Evolutionary conservation across 768 basidiomycete genomes (phyloP).

Genomic region (Cystofilobasidium bisporidii): DNA sequence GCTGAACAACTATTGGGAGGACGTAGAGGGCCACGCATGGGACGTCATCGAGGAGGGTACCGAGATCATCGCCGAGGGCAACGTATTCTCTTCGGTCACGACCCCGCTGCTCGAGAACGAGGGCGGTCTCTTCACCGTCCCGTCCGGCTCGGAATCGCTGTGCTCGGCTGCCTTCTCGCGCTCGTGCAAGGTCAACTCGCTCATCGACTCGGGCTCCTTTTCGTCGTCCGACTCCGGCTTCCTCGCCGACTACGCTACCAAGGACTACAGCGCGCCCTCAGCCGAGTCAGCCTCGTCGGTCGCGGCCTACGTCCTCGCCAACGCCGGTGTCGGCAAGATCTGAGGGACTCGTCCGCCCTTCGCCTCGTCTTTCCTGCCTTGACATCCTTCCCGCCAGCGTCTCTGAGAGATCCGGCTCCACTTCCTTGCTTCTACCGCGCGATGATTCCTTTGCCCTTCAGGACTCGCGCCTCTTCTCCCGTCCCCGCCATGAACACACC

Average conservation of each 20-base stretch:
- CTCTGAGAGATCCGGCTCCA: too few species aligned
- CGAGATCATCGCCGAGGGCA: not conserved
- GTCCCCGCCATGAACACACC: too few species aligned
- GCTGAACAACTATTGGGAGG: not conserved
- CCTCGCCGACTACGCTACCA: not conserved
- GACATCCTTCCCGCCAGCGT: too few species aligned
- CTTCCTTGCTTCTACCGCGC: too few species aligned
- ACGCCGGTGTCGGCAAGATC: constrained; percentile 10
- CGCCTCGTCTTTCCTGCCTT: too few species aligned
- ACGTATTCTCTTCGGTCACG: not conserved
- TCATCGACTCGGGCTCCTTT: not conserved
- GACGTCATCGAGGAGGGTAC: not conserved
- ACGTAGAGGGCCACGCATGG: not conserved
- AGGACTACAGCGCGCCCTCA: not conserved
- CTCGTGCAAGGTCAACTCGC: not conserved
- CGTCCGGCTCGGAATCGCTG: not conserved
- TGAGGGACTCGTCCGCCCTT: not conserved
- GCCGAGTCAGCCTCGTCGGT: not conserved
- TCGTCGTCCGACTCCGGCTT: not conserved
- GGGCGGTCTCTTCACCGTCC: not conserved
- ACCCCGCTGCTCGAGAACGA: not conserved
- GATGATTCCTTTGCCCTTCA: too few species aligned
- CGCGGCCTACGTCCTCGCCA: not conserved
- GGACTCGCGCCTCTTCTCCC: too few species aligned
- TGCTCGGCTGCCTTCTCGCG: not conserved